Percentiles rank a stretch among this genome's conserved stretches.
Evolutionary conservation across 2,329 filamentous ascomycete genomes (phyloP).

Genomic region (Botryotinia calthae): DNA sequence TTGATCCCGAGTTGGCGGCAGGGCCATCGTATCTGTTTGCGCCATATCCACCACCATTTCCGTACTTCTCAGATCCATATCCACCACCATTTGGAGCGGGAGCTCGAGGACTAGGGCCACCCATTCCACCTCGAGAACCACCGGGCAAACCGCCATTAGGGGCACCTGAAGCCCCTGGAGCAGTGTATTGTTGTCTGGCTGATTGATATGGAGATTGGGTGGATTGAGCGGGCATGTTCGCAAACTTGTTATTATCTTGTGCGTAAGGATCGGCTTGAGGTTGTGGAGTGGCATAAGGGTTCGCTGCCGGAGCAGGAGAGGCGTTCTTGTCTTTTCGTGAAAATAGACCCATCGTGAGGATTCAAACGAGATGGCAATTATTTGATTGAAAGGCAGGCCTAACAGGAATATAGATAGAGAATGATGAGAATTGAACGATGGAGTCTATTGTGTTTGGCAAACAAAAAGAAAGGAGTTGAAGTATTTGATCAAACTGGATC

Average conservation of each 20-base stretch:
- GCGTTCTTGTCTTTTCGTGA: conserved; percentile 49
- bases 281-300: conserved; percentile 38
- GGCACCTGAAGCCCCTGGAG: conserved; percentile 29
- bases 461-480: not conserved
- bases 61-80: conserved; percentile 55
- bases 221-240: conserved; percentile 45
- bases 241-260: conserved; percentile 54
- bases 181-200: conserved; percentile 33
- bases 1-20: conserved; percentile 38
- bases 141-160: conserved; percentile 30
- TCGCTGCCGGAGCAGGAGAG: conserved; percentile 42
- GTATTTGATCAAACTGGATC: not conserved
- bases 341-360: conserved; percentile 43
- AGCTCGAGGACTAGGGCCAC: conserved; percentile 24
- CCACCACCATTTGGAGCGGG: conserved; percentile 41
- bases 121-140: conserved; percentile 29
- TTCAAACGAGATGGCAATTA: not conserved
- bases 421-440: not conserved
- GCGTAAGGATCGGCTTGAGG: conserved; percentile 55
- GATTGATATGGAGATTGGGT: conserved; percentile 31
- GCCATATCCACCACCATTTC: conserved; percentile 51
- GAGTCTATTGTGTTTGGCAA: not conserved
- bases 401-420: not conserved
- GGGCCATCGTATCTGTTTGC: conserved; percentile 51
- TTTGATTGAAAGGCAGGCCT: not conserved